Base-by-base conservation (phyloP, 2,329 filamentous ascomycete species). In the Diaporthe batatas region DNA sequence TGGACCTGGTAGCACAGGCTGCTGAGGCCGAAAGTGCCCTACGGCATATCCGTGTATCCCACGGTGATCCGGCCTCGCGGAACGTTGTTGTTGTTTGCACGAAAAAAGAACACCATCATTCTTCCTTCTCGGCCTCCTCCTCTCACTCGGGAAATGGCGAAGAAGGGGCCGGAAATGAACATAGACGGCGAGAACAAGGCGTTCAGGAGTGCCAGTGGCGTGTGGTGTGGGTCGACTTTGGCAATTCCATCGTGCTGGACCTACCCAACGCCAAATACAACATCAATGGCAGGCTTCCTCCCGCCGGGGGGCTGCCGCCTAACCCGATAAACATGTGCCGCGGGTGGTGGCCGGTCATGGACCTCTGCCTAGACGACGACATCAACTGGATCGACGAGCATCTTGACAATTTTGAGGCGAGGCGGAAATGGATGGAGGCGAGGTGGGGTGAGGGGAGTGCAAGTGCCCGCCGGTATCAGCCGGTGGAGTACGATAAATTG, bases 11-110 rank as follows among this genome's bases (percentile, higher is more conserved):
- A 39, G 58, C 16, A n/a, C 8, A n/a, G 16, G 25, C 14, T 10
- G 58, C 16, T n/a, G 39, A 64, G 58, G 39, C 58, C 39, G 8
- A 64, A 47, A 64, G 58, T 47, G 58, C 58, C 25, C 39, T 64
- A 32, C 47, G 58, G 58, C 39, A 64, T 47, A 64, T 47, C 16
- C 39, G 25, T 64, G 23, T 64, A n/a, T 64, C 58, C 8, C 58
- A 64, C 4, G 39, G 58, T 3, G 58, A 64, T 25, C 16, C 16
- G 23, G 16, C 47, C 58, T 64, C 58, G 23, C 58, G 39, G 18
- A 64, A 64, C 39, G 58, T 64, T 34, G 39, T 62, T 32, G 58
- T 64, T 64, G 3, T 42, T 42, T 14, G 39, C 16, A 6, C 39
- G 6, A 42, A 12, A 42, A 42, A 42, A 6, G 16, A 42, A 42